Evolutionary conservation across 1,284 basidiomycete species (phyloP), one percentile per base, ranked within the genome.

Genomic region (Papiliotrema flavescens): DNA sequence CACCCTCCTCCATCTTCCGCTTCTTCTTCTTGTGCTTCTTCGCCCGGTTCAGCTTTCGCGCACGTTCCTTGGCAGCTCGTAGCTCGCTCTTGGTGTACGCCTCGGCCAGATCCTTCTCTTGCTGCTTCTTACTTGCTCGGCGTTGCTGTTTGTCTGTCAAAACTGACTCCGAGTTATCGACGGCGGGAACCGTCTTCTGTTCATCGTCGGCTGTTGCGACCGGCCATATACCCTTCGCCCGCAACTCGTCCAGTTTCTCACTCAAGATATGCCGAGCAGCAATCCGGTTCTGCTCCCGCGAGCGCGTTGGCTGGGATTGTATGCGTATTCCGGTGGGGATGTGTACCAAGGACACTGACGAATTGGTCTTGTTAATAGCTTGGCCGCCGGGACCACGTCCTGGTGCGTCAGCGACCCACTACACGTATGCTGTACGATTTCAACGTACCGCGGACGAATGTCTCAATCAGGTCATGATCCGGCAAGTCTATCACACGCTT

Each of bases 281-380:
- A 39, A 63, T 63, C 5, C 78, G 65, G 51, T 79, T 79, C 56
- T 76, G 67, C 53, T 76, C 75, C 9, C 76, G 51, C 2, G 71
- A 74, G 3, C 78, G 67, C 1, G 78, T 79, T 19, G 78, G 75
- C 57, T 79, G 78, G 11, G 76, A 73, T 54, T 75, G 73, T 0
- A 79, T 67, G 5, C 77, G 65, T 17, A 77, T 72, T 2, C 76
- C 78, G 0, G 78, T 79, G 0, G 78, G 78, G 7, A 66, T 61
- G 54, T 79, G 78, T 3, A 73, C 64, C 0, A 79, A 66, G 19
- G 67, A 74, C 23, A 77, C 75, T 2, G 75, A 74, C 6, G 76
- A 78, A 43, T 71, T 75, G 13, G 77, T 78, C 61, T 78, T 79
- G 65, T 79, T 78, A 52, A 78, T 76, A 1, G 75, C 73, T 64